A percentile compares a stretch with the other conserved stretches of the same genome.
Conservation (phyloP, 148 eudicot genomes). For the Vaccinium darrowii region DNA sequence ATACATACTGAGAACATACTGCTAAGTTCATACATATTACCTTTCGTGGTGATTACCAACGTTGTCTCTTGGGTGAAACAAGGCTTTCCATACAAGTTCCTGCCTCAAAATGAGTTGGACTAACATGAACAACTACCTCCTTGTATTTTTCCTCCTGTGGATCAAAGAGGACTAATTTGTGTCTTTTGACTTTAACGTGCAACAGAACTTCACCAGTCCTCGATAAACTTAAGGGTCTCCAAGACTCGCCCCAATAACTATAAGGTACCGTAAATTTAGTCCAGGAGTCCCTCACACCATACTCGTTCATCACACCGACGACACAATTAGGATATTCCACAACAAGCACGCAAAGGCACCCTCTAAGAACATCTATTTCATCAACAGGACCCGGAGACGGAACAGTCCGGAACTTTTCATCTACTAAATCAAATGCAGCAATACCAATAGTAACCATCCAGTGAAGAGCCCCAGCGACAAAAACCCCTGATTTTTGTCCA, state of each 20-base stretch:
- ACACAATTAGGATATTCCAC: background rate
- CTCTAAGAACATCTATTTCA: background rate
- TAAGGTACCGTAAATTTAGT: background rate
- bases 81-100: background rate
- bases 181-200: background rate
- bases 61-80: background rate
- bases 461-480: background rate
- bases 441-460: background rate
- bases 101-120: background rate
- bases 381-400: background rate
- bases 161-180: background rate
- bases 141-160: background rate
- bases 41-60: too few species aligned
- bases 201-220: background rate
- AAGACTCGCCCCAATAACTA: too few species aligned
- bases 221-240: background rate
- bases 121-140: background rate
- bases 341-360: background rate
- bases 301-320: slow-evolving; percentile 2
- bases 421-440: background rate
- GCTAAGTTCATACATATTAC: too few species aligned
- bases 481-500: background rate
- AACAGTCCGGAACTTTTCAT: background rate
- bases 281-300: slow-evolving; percentile 13
- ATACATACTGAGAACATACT: too few species aligned